phyloP scores from a whole-genome alignment of 2,329 filamentous ascomycete species.

The Ambrosiella beaveri region DNA sequence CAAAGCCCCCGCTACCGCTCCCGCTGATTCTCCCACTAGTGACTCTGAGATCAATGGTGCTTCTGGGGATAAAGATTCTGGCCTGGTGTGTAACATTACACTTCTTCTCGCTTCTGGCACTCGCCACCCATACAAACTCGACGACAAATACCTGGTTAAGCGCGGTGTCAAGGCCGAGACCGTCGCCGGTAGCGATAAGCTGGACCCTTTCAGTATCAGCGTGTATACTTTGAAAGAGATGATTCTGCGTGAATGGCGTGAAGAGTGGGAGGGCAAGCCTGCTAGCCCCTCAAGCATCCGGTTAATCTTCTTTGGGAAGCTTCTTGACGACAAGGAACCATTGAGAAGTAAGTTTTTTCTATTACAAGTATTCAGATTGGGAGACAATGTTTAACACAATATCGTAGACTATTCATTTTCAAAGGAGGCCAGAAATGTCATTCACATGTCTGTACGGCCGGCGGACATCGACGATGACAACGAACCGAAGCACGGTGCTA shows the following conservation, averaged over 20 bases:
- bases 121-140: conserved; percentile 77
- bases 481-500: conserved; percentile 51
- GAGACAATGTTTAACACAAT: neutral
- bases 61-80: conserved; percentile 16
- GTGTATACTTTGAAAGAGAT: conserved; percentile 89
- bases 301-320: conserved; percentile 77
- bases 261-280: conserved; percentile 78
- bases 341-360: conserved; percentile 50
- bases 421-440: conserved; percentile 57
- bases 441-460: conserved; percentile 88
- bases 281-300: conserved; percentile 78
- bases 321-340: conserved; percentile 74
- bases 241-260: conserved; percentile 82
- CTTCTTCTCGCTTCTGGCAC: conserved; percentile 67
- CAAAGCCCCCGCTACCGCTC: conserved; percentile 14
- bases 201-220: conserved; percentile 76
- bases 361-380: conserved; percentile 4
- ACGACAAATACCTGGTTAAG: conserved; percentile 69
- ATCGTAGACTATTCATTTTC: conserved; percentile 60
- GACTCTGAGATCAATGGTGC: neutral
- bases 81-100: conserved; percentile 52
- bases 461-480: conserved; percentile 71
- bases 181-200: conserved; percentile 32
- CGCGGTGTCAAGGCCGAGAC: conserved; percentile 58
- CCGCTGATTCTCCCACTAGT: conserved; percentile 11